A percentile compares a stretch with the other conserved stretches of the same genome.
Conservation (phyloP, 495 filamentous ascomycete genomes). For the Talaromyces adpressus region DNA sequence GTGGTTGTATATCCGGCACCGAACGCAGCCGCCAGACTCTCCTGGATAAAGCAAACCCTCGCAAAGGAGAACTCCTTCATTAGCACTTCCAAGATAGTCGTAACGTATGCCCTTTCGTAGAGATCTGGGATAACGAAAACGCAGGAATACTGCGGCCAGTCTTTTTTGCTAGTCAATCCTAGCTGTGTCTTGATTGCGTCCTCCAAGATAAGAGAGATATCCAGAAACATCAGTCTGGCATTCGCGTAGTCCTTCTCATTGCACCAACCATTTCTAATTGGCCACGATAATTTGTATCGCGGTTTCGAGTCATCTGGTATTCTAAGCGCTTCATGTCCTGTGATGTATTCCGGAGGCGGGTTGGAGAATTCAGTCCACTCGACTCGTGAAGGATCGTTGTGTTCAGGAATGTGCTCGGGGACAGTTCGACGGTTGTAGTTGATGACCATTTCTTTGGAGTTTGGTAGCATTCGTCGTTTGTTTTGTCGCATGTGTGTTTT, state of each 20-base stretch:
- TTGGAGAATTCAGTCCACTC: conserved; percentile 91
- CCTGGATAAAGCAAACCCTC: conserved; percentile 87
- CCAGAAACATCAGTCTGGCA: conserved; percentile 69
- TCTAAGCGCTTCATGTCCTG: conserved; percentile 73
- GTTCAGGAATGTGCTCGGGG: conserved; percentile 80
- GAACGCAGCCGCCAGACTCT: conserved; percentile 88
- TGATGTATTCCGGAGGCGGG: conserved; percentile 62
- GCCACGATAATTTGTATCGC: conserved; percentile 87
- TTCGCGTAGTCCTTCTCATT: conserved; percentile 84
- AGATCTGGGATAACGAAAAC: conserved; percentile 94
- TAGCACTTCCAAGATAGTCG: conserved; percentile 71
- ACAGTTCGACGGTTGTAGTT: conserved; percentile 81
- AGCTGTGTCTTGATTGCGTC: conserved; percentile 78
- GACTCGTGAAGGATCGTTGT: conserved; percentile 86
- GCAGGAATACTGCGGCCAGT: conserved; percentile 87
- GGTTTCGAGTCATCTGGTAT: conserved; percentile 87
- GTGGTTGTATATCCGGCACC: conserved; percentile 90
- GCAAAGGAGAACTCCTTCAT: conserved; percentile 84
- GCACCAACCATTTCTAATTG: conserved; percentile 75
- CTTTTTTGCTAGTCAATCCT: conserved; percentile 63
- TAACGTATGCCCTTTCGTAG: conserved; percentile 89
- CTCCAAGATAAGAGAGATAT: conserved; percentile 80
- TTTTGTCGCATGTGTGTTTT: conserved; percentile 86
- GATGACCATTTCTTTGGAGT: conserved; percentile 87
- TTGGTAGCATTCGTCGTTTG: conserved; percentile 87